phyloP scores from a whole-genome alignment of 192 early-diverging fungal genomes.

The Coemansia sp. region DNA sequence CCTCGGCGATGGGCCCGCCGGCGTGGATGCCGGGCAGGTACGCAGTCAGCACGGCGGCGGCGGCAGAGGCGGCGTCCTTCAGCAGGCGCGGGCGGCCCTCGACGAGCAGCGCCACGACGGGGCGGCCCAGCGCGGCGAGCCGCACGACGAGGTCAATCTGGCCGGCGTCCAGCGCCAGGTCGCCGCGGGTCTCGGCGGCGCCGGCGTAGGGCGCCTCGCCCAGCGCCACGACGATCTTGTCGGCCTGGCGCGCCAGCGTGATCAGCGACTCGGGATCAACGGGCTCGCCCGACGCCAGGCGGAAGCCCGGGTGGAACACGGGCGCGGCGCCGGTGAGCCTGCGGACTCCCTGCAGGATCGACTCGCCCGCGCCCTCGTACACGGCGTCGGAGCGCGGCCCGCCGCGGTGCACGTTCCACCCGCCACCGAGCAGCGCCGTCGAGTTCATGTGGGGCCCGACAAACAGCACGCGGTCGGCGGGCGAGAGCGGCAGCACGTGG shows the following conservation, averaged over 20 bases:
- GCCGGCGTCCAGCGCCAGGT: slow-evolving; percentile 20
- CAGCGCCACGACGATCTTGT: slow-evolving; percentile 39
- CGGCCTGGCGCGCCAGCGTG: slow-evolving; percentile 11
- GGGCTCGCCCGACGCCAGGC: neutral
- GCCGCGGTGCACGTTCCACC: slow-evolving; percentile 55
- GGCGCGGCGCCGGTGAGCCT: neutral
- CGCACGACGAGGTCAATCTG: slow-evolving; percentile 34
- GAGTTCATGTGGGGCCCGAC: slow-evolving; percentile 57
- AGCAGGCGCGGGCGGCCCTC: slow-evolving; percentile 57
- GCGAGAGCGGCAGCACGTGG: slow-evolving; percentile 44
- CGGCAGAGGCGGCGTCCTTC: slow-evolving; percentile 27
- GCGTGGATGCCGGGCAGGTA: slow-evolving; percentile 60
- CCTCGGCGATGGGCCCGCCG: slow-evolving; percentile 56
- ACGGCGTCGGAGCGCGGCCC: slow-evolving; percentile 16
- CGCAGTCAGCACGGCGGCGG: slow-evolving; percentile 48
- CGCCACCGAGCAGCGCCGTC: slow-evolving; percentile 51
- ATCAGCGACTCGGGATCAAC: slow-evolving; percentile 2
- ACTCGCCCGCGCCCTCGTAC: slow-evolving; percentile 24
- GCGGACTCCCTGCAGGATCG: slow-evolving; percentile 15
- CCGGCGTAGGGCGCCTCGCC: slow-evolving; percentile 25
- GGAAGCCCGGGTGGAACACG: slow-evolving; percentile 21
- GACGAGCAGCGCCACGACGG: slow-evolving; percentile 51
- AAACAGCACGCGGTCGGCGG: slow-evolving; percentile 48
- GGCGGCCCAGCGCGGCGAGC: slow-evolving; percentile 11
- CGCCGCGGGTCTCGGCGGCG: neutral